Percentiles rank a stretch among this genome's conserved stretches.
Evolutionary conservation across 306 rosid genomes (phyloP).

Genomic region (Citrullus mucosospermus): DNA sequence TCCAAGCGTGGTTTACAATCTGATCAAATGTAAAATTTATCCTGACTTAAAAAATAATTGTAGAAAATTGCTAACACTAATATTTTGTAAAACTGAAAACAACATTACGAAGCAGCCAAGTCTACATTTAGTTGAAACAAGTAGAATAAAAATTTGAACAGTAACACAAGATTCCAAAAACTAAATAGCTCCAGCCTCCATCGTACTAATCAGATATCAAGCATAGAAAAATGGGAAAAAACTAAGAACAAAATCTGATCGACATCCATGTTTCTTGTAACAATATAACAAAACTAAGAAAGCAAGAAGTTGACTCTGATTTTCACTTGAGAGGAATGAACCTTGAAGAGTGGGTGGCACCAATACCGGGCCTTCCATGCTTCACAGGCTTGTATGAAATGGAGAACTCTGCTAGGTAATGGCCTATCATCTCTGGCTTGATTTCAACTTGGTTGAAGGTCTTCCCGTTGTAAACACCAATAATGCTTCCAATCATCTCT

Average conservation of each 20-base stretch:
- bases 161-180: neutral
- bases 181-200: neutral
- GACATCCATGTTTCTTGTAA: slow-evolving; percentile 9
- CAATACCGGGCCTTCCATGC: slow-evolving; percentile 97
- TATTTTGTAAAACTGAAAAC: neutral
- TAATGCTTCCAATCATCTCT: slow-evolving; percentile 75
- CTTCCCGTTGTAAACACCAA: slow-evolving; percentile 77
- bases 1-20: too few relatives aligned
- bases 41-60: neutral
- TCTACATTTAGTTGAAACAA: neutral
- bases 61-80: neutral
- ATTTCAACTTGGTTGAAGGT: slow-evolving; percentile 82
- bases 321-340: slow-evolving; percentile 88
- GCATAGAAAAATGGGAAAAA: neutral
- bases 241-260: slow-evolving; percentile 12
- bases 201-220: neutral
- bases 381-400: slow-evolving; percentile 88
- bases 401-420: slow-evolving; percentile 81
- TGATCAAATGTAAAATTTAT: neutral
- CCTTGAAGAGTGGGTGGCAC: slow-evolving; percentile 96
- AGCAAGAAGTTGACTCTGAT: slow-evolving; percentile 1
- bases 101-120: neutral
- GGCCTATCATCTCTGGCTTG: slow-evolving; percentile 81
- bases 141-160: neutral
- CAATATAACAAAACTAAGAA: slow-evolving; percentile 12